Conservation (phyloP, 148 eudicot genomes). For the Amaranthus cruentus region DNA sequence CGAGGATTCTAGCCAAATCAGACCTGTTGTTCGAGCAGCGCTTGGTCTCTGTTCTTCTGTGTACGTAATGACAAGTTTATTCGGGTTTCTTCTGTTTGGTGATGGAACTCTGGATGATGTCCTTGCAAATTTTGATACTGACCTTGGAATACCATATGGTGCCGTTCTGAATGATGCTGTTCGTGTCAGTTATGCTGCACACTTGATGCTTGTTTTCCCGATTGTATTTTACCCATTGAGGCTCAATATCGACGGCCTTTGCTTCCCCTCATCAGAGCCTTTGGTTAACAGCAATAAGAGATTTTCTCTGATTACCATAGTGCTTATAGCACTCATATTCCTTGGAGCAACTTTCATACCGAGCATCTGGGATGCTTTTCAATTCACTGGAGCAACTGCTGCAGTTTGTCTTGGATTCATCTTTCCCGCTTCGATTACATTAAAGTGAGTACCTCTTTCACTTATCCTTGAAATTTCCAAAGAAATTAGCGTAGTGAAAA, state of each 20-base stretch:
- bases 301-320: constrained; percentile 37
- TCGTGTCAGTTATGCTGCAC: constrained; percentile 72
- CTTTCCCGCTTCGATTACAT: constrained; percentile 56
- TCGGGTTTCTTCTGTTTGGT: constrained; percentile 72
- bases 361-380: constrained; percentile 66
- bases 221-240: constrained; percentile 57
- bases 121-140: constrained; percentile 65
- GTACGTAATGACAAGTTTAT: constrained; percentile 64
- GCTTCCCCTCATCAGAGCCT: constrained; percentile 50
- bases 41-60: constrained; percentile 55
- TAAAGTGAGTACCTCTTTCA: constrained; percentile 30
- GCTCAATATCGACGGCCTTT: constrained; percentile 54
- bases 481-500: neutral
- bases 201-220: constrained; percentile 82
- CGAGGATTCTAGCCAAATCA: constrained; percentile 46
- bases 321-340: constrained; percentile 41
- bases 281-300: constrained; percentile 39
- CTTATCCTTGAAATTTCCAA: neutral
- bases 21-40: constrained; percentile 53
- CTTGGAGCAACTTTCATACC: constrained; percentile 57
- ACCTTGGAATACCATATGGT: constrained; percentile 60
- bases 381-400: constrained; percentile 62
- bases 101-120: constrained; percentile 65
- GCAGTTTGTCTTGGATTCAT: constrained; percentile 61
- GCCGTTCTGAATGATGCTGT: constrained; percentile 53